Evolutionary conservation across 2,329 filamentous ascomycete genomes (phyloP), one percentile per base, ranked within the genome.

Genomic region (Chaetomiaceae sp.): DNA sequence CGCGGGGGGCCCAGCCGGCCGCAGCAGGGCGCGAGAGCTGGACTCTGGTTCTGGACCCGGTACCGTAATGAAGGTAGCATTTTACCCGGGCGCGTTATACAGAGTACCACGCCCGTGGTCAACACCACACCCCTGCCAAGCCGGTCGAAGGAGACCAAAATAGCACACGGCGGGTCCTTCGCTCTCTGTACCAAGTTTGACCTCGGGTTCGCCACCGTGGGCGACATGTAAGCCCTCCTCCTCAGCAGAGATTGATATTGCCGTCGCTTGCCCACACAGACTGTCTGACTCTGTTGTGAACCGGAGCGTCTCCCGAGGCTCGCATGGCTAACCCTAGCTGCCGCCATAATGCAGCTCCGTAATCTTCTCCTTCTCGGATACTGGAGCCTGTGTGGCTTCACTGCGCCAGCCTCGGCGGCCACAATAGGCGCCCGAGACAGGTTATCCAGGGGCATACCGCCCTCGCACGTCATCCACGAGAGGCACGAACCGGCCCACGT

Each of bases 381-480:
- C 24, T 22, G 35, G 12, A 20, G 35, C 14, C 30, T 50, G 10
- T 38, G 29, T 15, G 32, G 43, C 17, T 15, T 46, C 18, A n/a
- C 40, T 11, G n/a, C 30, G n/a, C 17, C 40, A 14, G 26, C 37
- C 24, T 30, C 37, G 24, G 42, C 17, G 33, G 37, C 8, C 2
- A 22, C 32, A 11, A 10, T 32, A 22, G 26, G 18, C 9, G 9
- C 1, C n/a, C 30, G 41, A 17, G 37, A 38, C 19, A 37, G 41
- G 7, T 0, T n/a, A 6, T 4, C 42, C 17, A 22, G 38, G 20
- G n/a, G 34, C 7, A 8, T 50, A 2, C 50, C 44, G n/a, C 9
- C 34, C 3, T 48, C 47, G 8, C 34, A 50, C 17, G 24, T 38
- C 20, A 11, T 50, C n/a, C 53, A 54, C n/a, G 53, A 56, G 38